Evolutionary conservation across 495 filamentous ascomycete genomes (phyloP).

Genomic region (Penicillium malachiteum): DNA sequence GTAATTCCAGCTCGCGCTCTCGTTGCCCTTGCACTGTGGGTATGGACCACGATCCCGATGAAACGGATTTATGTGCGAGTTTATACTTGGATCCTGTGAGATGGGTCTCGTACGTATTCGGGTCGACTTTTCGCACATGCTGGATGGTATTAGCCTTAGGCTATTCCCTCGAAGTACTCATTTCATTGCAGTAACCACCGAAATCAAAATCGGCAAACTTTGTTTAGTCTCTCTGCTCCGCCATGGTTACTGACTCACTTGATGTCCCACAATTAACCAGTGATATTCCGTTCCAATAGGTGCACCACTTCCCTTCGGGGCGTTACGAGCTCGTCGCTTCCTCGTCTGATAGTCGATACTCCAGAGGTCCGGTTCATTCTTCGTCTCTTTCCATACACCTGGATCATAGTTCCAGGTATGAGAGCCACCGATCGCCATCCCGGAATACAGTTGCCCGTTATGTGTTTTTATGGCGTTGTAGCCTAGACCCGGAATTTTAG

Average conservation of each 20-base stretch:
- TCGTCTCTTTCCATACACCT: constrained; percentile 35
- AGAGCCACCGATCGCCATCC: constrained; percentile 34
- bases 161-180: no score
- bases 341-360: constrained; percentile 31
- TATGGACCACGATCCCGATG: constrained; percentile 32
- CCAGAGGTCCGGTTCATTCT: constrained; percentile 36
- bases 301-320: constrained; percentile 31
- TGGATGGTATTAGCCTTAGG: constrained; percentile 2
- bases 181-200: no score
- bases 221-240: neutral
- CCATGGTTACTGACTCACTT: constrained; percentile 15
- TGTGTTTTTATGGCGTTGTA: constrained; percentile 33
- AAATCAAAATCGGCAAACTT: neutral
- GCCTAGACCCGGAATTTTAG: constrained; percentile 1
- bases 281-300: constrained; percentile 39
- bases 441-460: constrained; percentile 31
- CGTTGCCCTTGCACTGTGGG: constrained; percentile 35
- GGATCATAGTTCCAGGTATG: constrained; percentile 36
- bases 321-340: constrained; percentile 30
- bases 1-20: constrained; percentile 33
- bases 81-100: constrained; percentile 39
- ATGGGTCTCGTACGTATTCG: constrained; percentile 38
- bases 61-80: constrained; percentile 31
- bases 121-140: constrained; percentile 37
- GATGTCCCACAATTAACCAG: constrained; percentile 38